These are phyloP conservation scores for Penicillium fuscoglaucum DNA, from an alignment of 2,329 filamentous ascomycete species.

Conservation along the genomic window DNA sequence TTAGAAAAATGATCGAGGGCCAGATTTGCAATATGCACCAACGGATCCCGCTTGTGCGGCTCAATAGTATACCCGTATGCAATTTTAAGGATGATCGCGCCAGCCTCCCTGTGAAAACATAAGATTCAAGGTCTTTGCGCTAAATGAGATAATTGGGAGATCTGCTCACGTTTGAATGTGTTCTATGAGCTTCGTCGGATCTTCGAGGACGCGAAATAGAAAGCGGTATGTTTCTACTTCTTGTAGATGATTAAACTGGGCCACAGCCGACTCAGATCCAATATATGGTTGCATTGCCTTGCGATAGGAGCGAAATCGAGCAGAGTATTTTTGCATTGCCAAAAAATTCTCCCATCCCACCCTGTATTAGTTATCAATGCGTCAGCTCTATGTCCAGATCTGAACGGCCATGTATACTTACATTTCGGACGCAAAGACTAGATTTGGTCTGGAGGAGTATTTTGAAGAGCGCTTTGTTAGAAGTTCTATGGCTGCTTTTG, in stretches of 20 bases:
- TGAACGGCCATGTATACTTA: constrained; percentile 20
- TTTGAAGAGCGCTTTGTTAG: constrained; percentile 35
- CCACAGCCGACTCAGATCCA: constrained; percentile 44
- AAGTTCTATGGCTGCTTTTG: constrained; percentile 34
- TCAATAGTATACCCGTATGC: too few species aligned
- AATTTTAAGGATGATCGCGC: too few species aligned
- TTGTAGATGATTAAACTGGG: constrained; percentile 46
- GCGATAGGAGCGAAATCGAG: constrained; percentile 44
- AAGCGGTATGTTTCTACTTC: constrained; percentile 49
- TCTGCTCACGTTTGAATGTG: constrained; percentile 48
- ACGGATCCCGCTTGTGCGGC: too few species aligned
- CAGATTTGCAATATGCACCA: too few species aligned
- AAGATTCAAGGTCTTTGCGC: neutral
- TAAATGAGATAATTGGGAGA: neutral
- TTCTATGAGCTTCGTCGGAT: constrained; percentile 39
- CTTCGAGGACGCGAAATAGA: constrained; percentile 44
- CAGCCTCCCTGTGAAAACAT: constrained; percentile 5
- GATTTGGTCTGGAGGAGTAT: constrained; percentile 35
- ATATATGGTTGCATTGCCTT: constrained; percentile 50
- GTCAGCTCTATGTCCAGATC: neutral
- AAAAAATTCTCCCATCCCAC: constrained; percentile 44
- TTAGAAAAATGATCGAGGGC: too few species aligned
- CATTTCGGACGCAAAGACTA: constrained; percentile 41
- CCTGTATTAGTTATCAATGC: constrained; percentile 19
- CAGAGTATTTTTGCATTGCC: constrained; percentile 39